Conservation (phyloP, 306 rosid genomes). For the Quercus wislizeni region DNA sequence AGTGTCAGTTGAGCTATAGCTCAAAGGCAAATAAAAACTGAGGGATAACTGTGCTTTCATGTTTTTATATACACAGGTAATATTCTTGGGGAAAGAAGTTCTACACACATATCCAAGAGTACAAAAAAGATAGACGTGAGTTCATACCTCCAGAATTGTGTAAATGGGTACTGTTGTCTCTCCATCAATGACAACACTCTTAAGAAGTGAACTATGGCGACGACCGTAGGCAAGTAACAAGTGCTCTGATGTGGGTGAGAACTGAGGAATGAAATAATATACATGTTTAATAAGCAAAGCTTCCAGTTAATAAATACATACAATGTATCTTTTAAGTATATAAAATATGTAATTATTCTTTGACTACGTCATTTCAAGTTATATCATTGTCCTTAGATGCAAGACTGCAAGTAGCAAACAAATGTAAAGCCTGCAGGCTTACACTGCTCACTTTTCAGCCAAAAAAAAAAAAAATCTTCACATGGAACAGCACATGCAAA, state of each 20-base stretch:
- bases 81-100: background rate
- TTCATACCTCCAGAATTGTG: constrained; percentile 57
- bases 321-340: background rate
- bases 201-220: constrained; percentile 59
- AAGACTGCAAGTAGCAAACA: background rate
- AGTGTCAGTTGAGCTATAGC: too few relatives aligned
- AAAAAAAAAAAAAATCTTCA: background rate
- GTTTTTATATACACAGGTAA: background rate
- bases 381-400: background rate
- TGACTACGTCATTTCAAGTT: background rate
- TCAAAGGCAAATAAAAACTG: too few relatives aligned
- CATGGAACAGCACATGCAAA: background rate
- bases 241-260: constrained; percentile 67
- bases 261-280: constrained; percentile 28
- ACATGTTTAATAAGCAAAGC: constrained; percentile 12
- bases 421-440: background rate
- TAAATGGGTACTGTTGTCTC: constrained; percentile 59
- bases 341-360: background rate
- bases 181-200: constrained; percentile 54
- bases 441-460: background rate
- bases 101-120: background rate
- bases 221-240: constrained; percentile 66
- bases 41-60: background rate
- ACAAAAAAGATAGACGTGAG: background rate
- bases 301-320: background rate